phyloP scores from a whole-genome alignment of 1,284 basidiomycete species.

The Somion occarium region DNA sequence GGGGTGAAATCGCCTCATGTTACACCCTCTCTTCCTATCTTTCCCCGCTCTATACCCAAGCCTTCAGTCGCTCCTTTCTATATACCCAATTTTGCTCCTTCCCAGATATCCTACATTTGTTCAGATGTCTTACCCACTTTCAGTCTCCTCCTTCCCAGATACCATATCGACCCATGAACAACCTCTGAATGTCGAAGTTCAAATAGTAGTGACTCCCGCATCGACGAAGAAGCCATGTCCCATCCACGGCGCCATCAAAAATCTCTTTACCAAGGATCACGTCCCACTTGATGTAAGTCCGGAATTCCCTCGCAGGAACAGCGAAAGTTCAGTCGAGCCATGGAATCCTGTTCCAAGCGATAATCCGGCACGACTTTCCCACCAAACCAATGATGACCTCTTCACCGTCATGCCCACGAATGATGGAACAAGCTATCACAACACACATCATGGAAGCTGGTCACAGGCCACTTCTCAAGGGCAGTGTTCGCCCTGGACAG shows the following conservation, averaged over 20 bases:
- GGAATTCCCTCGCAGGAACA: neutral
- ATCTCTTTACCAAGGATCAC: neutral
- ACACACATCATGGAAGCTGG: conserved; percentile 2
- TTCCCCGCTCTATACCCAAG: neutral
- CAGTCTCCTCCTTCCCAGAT: conserved; percentile 12
- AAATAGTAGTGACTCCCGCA: conserved; percentile 9
- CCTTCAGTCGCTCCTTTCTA: conserved; percentile 1
- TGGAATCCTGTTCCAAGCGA: neutral
- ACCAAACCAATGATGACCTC: neutral
- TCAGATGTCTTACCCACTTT: conserved; percentile 17
- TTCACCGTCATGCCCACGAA: neutral
- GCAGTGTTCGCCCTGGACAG: neutral
- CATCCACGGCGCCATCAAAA: neutral
- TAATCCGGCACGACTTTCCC: neutral
- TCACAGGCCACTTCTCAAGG: neutral
- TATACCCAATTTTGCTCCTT: neutral
- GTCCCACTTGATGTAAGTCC: neutral
- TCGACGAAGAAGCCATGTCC: neutral
- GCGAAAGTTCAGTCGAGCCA: neutral
- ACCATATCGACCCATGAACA: conserved; percentile 8
- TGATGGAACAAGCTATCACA: neutral
- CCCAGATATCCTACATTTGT: conserved; percentile 6
- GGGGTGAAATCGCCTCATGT: neutral
- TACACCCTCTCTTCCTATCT: neutral
- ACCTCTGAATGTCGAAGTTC: conserved; percentile 10